Evolutionary conservation across 169 alveolate species (phyloP).

Genomic region (Plasmodium fragile): DNA sequence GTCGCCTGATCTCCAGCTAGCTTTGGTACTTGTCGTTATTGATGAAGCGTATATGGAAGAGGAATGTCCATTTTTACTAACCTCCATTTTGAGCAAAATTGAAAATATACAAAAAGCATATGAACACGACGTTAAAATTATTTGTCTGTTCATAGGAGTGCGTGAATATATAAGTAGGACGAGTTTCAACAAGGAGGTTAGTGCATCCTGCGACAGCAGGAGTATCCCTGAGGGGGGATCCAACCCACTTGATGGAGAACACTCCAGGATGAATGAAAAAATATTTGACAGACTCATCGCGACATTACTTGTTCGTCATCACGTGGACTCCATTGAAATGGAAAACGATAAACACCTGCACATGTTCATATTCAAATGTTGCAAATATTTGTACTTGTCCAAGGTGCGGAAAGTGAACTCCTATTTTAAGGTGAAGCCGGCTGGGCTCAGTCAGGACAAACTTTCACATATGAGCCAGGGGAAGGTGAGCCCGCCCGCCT

Average conservation of each 20-base stretch:
- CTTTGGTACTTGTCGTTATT: constrained; percentile 41
- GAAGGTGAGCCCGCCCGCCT: neutral
- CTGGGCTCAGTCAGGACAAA: constrained; percentile 15
- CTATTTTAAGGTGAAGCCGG: constrained; percentile 59
- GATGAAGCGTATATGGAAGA: constrained; percentile 41
- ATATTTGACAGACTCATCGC: constrained; percentile 43
- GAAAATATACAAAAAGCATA: constrained; percentile 44
- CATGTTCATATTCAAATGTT: constrained; percentile 50
- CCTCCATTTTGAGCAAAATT: constrained; percentile 20
- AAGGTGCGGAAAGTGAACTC: constrained; percentile 52
- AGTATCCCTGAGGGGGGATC: neutral
- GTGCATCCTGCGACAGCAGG: neutral
- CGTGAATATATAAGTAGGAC: constrained; percentile 53
- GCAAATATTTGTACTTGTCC: constrained; percentile 47
- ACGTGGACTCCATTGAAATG: constrained; percentile 47
- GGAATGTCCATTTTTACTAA: neutral
- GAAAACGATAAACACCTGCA: constrained; percentile 23
- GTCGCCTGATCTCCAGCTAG: constrained; percentile 2
- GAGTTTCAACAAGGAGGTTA: neutral
- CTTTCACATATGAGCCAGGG: neutral
- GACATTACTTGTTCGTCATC: constrained; percentile 12
- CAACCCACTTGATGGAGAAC: neutral
- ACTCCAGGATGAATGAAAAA: constrained; percentile 20
- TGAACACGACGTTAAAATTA: constrained; percentile 22
- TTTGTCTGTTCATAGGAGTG: constrained; percentile 69